Percentiles rank a stretch among this genome's conserved stretches.
Evolutionary conservation across 495 filamentous ascomycete genomes (phyloP).

Genomic region (Neohortaea acidophila): DNA sequence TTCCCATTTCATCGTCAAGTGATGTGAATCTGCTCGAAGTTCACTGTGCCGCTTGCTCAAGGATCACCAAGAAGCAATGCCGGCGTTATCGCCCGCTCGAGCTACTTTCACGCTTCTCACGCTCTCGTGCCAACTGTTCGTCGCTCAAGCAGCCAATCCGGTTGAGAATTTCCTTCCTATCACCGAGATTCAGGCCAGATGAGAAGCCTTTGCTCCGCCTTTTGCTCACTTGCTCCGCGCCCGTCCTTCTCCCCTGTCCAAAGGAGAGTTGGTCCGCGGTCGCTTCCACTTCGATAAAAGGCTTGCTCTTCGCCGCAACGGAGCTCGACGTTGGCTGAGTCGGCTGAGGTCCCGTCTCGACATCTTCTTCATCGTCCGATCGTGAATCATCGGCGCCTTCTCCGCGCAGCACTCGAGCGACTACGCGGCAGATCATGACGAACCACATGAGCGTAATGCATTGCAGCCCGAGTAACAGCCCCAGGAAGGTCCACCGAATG

Average conservation of each 20-base stretch:
- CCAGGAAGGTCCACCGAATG: slow-evolving; percentile 61
- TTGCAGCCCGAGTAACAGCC: slow-evolving; percentile 63
- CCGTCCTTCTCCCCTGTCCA: not conserved
- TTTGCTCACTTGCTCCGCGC: slow-evolving; percentile 7
- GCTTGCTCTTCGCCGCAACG: not conserved
- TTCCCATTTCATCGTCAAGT: no score
- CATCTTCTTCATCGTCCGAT: slow-evolving; percentile 72
- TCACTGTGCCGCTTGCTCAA: no score
- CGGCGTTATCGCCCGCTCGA: no score
- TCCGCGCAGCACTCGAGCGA: slow-evolving; percentile 56
- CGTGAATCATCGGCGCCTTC: slow-evolving; percentile 71
- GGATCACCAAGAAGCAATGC: no score
- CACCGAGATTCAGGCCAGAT: slow-evolving; percentile 15
- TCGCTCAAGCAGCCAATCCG: slow-evolving; percentile 18
- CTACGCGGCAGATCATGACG: slow-evolving; percentile 68
- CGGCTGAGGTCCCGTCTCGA: slow-evolving; percentile 29
- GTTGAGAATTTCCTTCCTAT: slow-evolving; percentile 17
- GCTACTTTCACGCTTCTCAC: no score
- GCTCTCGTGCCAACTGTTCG: slow-evolving; percentile 16
- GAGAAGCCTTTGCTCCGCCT: slow-evolving; percentile 4
- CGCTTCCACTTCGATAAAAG: slow-evolving; percentile 15
- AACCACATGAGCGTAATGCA: slow-evolving; percentile 77
- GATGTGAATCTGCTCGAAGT: no score
- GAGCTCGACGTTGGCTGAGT: not conserved
- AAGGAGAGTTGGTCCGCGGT: slow-evolving; percentile 1